Percentiles rank a stretch among this genome's conserved stretches.
Evolutionary conservation across 1,284 basidiomycete species (phyloP).

Genomic region (Marasmius fiardii): DNA sequence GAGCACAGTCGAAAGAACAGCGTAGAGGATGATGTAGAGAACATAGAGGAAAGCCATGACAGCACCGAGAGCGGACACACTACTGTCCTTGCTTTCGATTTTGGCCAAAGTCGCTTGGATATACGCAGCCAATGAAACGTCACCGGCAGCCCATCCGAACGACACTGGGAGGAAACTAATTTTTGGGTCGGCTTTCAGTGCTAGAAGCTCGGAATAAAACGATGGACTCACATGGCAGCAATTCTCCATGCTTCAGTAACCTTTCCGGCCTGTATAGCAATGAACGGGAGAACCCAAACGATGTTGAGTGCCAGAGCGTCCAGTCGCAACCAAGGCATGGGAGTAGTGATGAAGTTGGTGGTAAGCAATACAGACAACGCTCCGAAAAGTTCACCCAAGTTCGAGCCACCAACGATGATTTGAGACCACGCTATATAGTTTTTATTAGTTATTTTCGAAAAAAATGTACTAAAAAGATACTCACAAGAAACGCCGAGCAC

Average conservation of each 20-base stretch:
- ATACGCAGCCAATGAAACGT: constrained; percentile 30
- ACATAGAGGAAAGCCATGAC: constrained; percentile 31
- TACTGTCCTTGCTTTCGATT: constrained; percentile 21
- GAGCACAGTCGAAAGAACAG: constrained; percentile 24
- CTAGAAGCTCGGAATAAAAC: constrained; percentile 28
- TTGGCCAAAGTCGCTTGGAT: constrained; percentile 27
- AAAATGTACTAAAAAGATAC: neutral
- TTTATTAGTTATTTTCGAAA: neutral
- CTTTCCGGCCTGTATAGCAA: constrained; percentile 19
- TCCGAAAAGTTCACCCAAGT: constrained; percentile 29
- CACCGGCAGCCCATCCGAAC: constrained; percentile 30
- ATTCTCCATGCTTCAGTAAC: constrained; percentile 29
- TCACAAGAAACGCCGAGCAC: constrained; percentile 17
- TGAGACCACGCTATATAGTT: constrained; percentile 26
- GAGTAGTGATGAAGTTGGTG: constrained; percentile 26
- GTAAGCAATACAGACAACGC: constrained; percentile 25
- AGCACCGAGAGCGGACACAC: constrained; percentile 27
- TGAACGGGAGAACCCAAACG: constrained; percentile 27
- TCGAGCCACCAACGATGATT: constrained; percentile 31
- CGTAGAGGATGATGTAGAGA: constrained; percentile 28
- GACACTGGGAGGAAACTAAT: neutral
- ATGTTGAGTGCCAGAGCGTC: constrained; percentile 29
- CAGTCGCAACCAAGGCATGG: constrained; percentile 28
- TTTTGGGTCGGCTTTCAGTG: neutral
- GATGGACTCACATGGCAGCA: constrained; percentile 16